Conservation (phyloP, 2,329 filamentous ascomycete genomes). For the Daldinia eschscholtzii region DNA sequence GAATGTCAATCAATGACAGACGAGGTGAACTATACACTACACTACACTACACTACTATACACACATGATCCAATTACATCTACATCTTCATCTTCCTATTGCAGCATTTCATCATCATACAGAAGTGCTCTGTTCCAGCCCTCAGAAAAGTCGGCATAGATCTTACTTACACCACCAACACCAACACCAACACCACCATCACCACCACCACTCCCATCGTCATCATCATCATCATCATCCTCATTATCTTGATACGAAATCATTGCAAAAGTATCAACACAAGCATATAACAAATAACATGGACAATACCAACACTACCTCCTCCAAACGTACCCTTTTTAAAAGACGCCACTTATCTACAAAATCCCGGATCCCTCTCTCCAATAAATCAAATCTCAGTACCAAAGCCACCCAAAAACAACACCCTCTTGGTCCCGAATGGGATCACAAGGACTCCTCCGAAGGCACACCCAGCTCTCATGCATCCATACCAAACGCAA, state of each 20-base stretch:
- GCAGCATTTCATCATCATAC: constrained; percentile 19
- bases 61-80: neutral
- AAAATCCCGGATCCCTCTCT: constrained; percentile 43
- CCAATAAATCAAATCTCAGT: constrained; percentile 47
- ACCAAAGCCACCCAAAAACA: constrained; percentile 23
- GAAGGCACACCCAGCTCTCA: constrained; percentile 54
- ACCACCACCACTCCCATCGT: neutral
- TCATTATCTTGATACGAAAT: constrained; percentile 31
- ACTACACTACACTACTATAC: too few relatives aligned
- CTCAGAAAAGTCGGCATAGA: constrained; percentile 27
- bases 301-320: constrained; percentile 18
- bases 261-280: constrained; percentile 33
- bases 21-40: neutral
- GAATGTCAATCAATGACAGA: neutral
- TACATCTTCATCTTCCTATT: constrained; percentile 16
- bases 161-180: constrained; percentile 25
- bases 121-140: constrained; percentile 19
- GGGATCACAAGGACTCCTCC: constrained; percentile 55
- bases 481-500: constrained; percentile 55
- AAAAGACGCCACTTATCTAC: constrained; percentile 11
- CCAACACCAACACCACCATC: too few relatives aligned
- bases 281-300: constrained; percentile 37
- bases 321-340: neutral
- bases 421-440: constrained; percentile 37
- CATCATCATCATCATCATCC: constrained; percentile 7